Evolutionary conservation across 768 basidiomycete genomes (phyloP).

Genomic region (Lactarius sp.): DNA sequence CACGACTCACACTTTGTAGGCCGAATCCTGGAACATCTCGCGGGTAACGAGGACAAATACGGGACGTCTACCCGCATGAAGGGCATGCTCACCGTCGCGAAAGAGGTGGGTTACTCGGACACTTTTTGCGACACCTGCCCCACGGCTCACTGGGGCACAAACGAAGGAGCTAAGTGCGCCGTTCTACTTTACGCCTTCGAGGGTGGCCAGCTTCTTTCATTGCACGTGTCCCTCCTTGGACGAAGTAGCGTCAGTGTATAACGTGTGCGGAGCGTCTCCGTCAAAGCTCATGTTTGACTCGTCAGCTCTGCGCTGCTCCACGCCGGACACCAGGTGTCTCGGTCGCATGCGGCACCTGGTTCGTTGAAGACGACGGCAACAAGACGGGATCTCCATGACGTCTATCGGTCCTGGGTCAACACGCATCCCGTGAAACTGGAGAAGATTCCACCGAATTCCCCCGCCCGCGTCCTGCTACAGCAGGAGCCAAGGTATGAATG

Average conservation of each 20-base stretch:
- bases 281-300: conserved; percentile 5
- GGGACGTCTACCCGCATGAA: conserved; percentile 82
- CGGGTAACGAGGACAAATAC: conserved; percentile 57
- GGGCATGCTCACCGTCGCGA: conserved; percentile 90
- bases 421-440: conserved; percentile 76
- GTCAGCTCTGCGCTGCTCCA: conserved; percentile 83
- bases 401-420: conserved; percentile 84
- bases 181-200: conserved; percentile 87
- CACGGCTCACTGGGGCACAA: not conserved
- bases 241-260: conserved; percentile 60
- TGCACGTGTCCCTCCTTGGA: conserved; percentile 70
- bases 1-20: conserved; percentile 72
- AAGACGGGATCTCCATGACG: conserved; percentile 65
- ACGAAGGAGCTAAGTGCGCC: conserved; percentile 65
- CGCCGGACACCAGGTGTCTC: conserved; percentile 76
- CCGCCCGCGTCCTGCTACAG: conserved; percentile 59
- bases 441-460: conserved; percentile 72
- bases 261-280: not conserved
- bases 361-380: conserved; percentile 88
- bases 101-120: conserved; percentile 53
- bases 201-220: conserved; percentile 77
- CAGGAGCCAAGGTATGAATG: conserved; percentile 56
- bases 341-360: conserved; percentile 86
- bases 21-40: conserved; percentile 72
- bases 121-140: not conserved